Evolutionary conservation across 2,329 filamentous ascomycete species (phyloP), one percentile per base, ranked within the genome.

Genomic region (Ophiostoma populinum): DNA sequence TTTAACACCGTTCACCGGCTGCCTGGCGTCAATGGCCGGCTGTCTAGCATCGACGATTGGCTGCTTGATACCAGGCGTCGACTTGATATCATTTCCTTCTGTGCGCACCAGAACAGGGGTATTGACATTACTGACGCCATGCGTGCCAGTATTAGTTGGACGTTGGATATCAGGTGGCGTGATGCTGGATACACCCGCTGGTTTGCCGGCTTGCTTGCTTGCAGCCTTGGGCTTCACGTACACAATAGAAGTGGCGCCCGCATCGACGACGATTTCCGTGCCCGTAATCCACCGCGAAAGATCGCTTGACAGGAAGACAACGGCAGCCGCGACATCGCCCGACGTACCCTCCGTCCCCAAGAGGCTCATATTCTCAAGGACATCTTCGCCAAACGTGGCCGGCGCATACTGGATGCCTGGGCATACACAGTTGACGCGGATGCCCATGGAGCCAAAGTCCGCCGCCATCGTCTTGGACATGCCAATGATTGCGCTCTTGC

Each of bases 401-500:
- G 61, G 60, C 0, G 61, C 63, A 37, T 61, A 63, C 0, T 63
- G 49, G 56, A 62, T 62, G 9, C 56, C 40, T 32, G 61, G 61
- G 40, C 58, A 62, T 0, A 66, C 60, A 16, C 62, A 65, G 29
- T 66, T 66, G 2, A 65, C 62, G 6, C 61, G 49, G 13, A 66
- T 62, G 4, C 57, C 55, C 2, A 61, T 51, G 15, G 44, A 38
- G 4, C 53, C 62, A 42, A 66, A 62, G 21, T 66, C 57, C 2
- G 59, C 58, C 1, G 63, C 62, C 62, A 67, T 66, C 2, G 62
- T 59, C 2, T 60, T 46, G 1, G 63, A 65, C 62, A 67, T 65
- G 17, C 65, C 59, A 3, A 65, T 53, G 2, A 66, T 55, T 0
- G 61, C 60, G 1, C 61, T 60, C 39, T 65, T 65, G 40, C 52